Evolutionary conservation across 257 asterid genomes (phyloP).

Genomic region (Anisodus tanguticus): DNA sequence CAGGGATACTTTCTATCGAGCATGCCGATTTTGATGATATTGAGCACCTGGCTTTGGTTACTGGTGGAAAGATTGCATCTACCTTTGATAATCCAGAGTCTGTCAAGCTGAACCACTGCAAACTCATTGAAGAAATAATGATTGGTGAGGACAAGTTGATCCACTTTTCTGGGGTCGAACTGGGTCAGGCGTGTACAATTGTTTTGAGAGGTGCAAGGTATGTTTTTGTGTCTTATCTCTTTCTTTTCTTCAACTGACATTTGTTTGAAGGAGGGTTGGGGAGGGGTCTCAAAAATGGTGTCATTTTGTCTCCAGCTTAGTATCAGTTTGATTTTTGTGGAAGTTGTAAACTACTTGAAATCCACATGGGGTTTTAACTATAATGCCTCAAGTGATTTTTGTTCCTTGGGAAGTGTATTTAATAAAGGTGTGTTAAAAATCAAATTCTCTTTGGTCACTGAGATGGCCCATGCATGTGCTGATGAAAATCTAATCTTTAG

Average conservation of each 20-base stretch:
- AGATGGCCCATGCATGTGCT: slow-evolving; percentile 2
- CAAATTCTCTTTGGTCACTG: neutral
- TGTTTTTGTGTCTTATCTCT: neutral
- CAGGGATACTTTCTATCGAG: slow-evolving; percentile 91
- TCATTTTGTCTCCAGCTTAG: neutral
- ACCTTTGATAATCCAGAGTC: slow-evolving; percentile 97
- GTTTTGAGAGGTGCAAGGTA: slow-evolving; percentile 96
- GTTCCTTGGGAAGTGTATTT: neutral
- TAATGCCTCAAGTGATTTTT: neutral
- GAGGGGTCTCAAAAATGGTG: neutral
- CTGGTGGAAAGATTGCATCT: slow-evolving; percentile 95
- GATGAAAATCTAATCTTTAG: slow-evolving; percentile 5
- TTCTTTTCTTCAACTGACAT: neutral
- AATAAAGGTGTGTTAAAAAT: neutral
- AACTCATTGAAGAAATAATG: slow-evolving; percentile 92
- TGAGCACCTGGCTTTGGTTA: slow-evolving; percentile 87
- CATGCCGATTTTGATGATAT: slow-evolving; percentile 99
- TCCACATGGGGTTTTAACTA: neutral
- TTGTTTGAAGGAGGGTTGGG: neutral
- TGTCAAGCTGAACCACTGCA: slow-evolving; percentile 87
- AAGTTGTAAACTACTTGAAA: slow-evolving; percentile 9
- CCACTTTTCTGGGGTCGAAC: slow-evolving; percentile 90
- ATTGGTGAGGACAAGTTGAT: slow-evolving; percentile 94
- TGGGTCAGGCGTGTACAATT: slow-evolving; percentile 97
- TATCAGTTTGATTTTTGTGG: neutral